Percentiles rank a stretch among this genome's conserved stretches.
These are phyloP conservation scores for Trichoderma hamatum DNA, from an alignment of 2,329 filamentous ascomycete species.

Conservation along the genomic window DNA sequence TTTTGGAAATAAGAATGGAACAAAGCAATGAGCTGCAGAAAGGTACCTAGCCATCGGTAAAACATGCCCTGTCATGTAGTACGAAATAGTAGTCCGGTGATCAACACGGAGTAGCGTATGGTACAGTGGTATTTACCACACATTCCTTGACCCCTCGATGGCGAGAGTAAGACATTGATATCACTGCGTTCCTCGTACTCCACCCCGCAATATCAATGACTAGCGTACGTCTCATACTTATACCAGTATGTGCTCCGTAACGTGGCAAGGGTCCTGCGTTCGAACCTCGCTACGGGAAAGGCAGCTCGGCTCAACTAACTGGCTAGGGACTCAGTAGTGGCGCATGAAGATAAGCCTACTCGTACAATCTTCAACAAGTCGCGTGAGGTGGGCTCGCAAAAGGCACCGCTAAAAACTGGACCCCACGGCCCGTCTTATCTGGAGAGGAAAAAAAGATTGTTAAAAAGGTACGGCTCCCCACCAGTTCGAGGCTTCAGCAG, in stretches of 20 bases:
- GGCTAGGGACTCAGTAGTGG: not conserved
- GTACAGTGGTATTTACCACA: not conserved
- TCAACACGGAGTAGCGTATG: too few species aligned
- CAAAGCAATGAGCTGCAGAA: not conserved
- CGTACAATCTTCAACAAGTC: not conserved
- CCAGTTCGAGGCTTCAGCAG: not conserved
- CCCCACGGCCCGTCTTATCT: slow-evolving; percentile 6
- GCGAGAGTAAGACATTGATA: not conserved
- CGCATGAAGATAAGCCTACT: slow-evolving; percentile 16
- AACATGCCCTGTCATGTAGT: not conserved
- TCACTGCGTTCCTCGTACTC: not conserved
- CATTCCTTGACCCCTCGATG: not conserved
- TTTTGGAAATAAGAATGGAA: not conserved
- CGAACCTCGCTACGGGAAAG: not conserved
- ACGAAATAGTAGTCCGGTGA: not conserved
- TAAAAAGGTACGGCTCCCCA: slow-evolving; percentile 8
- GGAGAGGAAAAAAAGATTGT: not conserved
- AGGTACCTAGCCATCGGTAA: not conserved
- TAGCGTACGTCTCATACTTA: not conserved
- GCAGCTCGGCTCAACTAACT: not conserved
- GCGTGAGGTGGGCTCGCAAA: slow-evolving; percentile 18
- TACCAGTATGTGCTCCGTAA: not conserved
- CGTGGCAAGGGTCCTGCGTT: slow-evolving; percentile 1
- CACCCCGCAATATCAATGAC: slow-evolving; percentile 15
- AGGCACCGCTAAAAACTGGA: not conserved